These are phyloP conservation scores for Kluyveromyces starmeri DNA, from an alignment of 805 yeast genomes.

Conservation along the genomic window DNA sequence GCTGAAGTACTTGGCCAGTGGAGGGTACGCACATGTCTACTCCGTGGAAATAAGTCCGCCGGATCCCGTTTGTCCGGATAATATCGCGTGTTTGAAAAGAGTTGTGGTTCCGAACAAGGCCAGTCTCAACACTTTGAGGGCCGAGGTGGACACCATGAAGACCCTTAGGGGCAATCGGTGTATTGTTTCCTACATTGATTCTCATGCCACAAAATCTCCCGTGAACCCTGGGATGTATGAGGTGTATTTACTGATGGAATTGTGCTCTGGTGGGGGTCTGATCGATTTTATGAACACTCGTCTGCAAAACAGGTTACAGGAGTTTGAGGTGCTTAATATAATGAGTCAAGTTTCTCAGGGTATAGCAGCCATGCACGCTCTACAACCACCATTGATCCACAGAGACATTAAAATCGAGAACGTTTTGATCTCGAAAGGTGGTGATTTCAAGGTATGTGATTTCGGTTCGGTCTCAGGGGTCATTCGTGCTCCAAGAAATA, in stretches of 20 bases:
- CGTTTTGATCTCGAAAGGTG: slow-evolving; percentile 65
- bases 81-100: slow-evolving; percentile 76
- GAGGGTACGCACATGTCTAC: slow-evolving; percentile 95
- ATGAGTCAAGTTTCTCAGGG: slow-evolving; percentile 66
- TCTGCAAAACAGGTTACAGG: slow-evolving; percentile 55
- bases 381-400: slow-evolving; percentile 63
- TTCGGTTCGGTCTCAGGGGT: slow-evolving; percentile 86
- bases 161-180: slow-evolving; percentile 67
- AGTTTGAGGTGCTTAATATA: slow-evolving; percentile 56
- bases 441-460: slow-evolving; percentile 78
- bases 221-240: slow-evolving; percentile 52
- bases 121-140: slow-evolving; percentile 71
- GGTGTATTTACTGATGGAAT: slow-evolving; percentile 74
- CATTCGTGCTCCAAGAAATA: slow-evolving; percentile 51
- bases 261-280: slow-evolving; percentile 64
- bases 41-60: slow-evolving; percentile 61
- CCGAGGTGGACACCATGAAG: slow-evolving; percentile 97
- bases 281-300: slow-evolving; percentile 76
- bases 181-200: slow-evolving; percentile 86
- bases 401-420: slow-evolving; percentile 89
- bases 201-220: slow-evolving; percentile 76
- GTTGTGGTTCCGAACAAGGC: slow-evolving; percentile 92
- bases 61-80: slow-evolving; percentile 38
- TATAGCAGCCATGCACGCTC: slow-evolving; percentile 68
- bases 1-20: slow-evolving; percentile 68